Base-by-base conservation (phyloP, 208 protist genomes). In the Trypanosoma grayi region DNA sequence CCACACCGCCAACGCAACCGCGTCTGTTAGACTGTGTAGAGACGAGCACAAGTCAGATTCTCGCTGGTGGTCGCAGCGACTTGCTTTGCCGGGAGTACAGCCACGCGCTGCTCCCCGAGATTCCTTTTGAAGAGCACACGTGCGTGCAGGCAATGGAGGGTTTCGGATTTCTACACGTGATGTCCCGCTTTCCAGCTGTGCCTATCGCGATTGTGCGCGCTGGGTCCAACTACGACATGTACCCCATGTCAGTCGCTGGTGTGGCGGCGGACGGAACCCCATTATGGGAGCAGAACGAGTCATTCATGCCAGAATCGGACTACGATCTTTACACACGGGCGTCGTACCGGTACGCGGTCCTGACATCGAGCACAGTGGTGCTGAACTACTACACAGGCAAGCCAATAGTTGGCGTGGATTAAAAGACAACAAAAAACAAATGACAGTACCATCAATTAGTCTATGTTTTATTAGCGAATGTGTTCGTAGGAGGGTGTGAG, bases 131-230 rank as follows among this genome's bases (percentile, higher is more conserved):
- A 46, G 58, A 78, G 16, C 51, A 77, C 27, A 77, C 77, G 14
- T 84, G 81, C 43, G 75, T 85, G 47, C 75, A 79, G 61, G 77
- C 77, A 45, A 78, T 77, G 71, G 81, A 83, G 41, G 74, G 75
- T 16, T 36, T 76, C 40, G 81, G 81, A 3, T 71, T 88, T 44
- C 48, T 88, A 39, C 72, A 82, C 46, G 73, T 72, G 22, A 59
- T 87, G 37, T 68, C 68, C 3, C 50, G 48, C 36, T 78, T 70
- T 47, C 77, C 77, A 25, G 22, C 67, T n/a, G 44, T 88, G 14
- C 74, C 77, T 8, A 77, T 81, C 18, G 77, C 75, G 30, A 66
- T 85, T 9, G 72, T 88, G 36, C 82, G 78, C 37, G 77, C 68
- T 6, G 75, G 59, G 16, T 74, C 66, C 9, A 75, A 83, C 61